Evolutionary conservation across 371 early-diverging fungal species (phyloP), one percentile per base, ranked within the genome.

Genomic region (Mucor lusitanicus): DNA sequence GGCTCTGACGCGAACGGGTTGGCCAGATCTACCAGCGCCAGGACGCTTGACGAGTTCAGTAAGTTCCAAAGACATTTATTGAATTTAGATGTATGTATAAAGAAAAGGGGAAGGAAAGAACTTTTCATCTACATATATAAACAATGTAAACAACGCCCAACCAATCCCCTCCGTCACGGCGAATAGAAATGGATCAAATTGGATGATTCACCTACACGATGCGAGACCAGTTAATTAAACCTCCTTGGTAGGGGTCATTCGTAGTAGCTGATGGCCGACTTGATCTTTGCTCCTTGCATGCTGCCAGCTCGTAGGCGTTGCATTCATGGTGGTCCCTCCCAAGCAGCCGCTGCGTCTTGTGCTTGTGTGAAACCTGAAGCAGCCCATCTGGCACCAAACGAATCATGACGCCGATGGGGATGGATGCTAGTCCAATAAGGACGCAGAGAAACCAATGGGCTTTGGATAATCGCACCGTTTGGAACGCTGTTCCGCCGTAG

Each of bases 381-480:
- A 77, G 15, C 19, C 74, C 66, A 28, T 86, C 86, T 21, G 92
- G 90, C 0, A 90, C 68, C 25, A 90, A 68, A 5, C 94, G 88
- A 63, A 94, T 72, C 32, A 92, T 25, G 6, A 82, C 81, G 58
- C 94, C 96, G 37, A 91, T 68, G 8, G 92, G 92, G 6, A 95
- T 63, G 0, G 91, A 89, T 6, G 91, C 59, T 55, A 84, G 35
- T 39, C 94, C 94, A 61, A 92, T 69, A 3, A 82, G 17, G 13
- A 94, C 64, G 68, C 90, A 88, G 21, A 92, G 67, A 0, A 63
- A 68, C 96, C 94, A 95, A n/a, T 90, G 85, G 15, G 53, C 39
- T 6, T 59, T 77, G 46, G 53, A 74, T 2, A 94, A 65, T 6
- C 81, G 82, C 1, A 70, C 69, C 0, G 88, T 84, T 65, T 83